Evolutionary conservation across 495 filamentous ascomycete species (phyloP).

Genomic region (Clavariopsis aquatica): DNA sequence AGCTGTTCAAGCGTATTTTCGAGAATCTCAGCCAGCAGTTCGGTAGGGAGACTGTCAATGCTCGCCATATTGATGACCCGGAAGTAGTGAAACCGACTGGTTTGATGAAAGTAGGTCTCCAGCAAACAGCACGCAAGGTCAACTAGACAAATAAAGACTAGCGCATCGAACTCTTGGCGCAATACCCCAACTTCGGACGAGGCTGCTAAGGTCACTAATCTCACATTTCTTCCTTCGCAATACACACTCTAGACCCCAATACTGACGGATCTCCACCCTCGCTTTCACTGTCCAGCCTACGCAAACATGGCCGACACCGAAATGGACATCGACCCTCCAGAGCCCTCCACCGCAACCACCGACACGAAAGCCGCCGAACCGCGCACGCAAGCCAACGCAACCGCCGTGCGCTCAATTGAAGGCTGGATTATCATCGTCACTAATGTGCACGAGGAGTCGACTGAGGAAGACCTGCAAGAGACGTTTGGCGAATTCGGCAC

Average conservation of each 20-base stretch:
- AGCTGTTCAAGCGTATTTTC: neutral
- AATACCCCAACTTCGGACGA: neutral
- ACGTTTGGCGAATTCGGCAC: conserved; percentile 94
- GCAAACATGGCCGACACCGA: conserved; percentile 50
- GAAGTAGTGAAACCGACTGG: neutral
- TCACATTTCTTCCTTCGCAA: no score
- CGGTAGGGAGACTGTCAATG: neutral
- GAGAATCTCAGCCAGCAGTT: neutral
- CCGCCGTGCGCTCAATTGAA: conserved; percentile 95
- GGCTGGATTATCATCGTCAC: conserved; percentile 98
- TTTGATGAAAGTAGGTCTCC: neutral
- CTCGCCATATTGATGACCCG: neutral
- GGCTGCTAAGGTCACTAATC: no score
- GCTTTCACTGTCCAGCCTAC: neutral
- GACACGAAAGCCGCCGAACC: conserved; percentile 49
- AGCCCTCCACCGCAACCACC: conserved; percentile 30
- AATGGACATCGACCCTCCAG: conserved; percentile 72
- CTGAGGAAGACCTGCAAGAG: conserved; percentile 93
- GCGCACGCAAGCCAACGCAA: conserved; percentile 75
- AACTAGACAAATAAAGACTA: neutral
- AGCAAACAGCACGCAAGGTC: neutral
- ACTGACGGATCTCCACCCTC: neutral
- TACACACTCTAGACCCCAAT: neutral
- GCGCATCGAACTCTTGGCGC: neutral
- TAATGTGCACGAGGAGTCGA: conserved; percentile 96